A percentile compares a stretch with the other conserved stretches of the same genome.
These are phyloP conservation scores for Blastobotrys muscicola DNA, from an alignment of 805 yeast species.

Conservation along the genomic window DNA sequence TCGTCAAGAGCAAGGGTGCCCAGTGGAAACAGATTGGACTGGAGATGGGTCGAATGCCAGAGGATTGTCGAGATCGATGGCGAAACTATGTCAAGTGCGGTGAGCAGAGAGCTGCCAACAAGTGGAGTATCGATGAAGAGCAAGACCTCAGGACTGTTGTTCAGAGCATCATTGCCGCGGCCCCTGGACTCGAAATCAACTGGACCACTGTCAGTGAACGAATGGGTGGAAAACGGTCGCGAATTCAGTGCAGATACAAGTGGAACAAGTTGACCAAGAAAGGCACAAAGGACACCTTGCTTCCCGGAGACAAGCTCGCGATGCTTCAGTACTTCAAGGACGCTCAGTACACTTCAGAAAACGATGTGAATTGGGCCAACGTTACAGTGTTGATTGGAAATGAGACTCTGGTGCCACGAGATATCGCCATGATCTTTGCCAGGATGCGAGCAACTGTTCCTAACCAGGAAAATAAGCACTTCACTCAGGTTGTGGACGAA, in stretches of 20 bases:
- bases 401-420: slow-evolving; percentile 47
- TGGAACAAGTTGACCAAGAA: slow-evolving; percentile 77
- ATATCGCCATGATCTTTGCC: slow-evolving; percentile 53
- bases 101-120: slow-evolving; percentile 57
- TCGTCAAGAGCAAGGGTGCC: slow-evolving; percentile 61
- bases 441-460: slow-evolving; percentile 44
- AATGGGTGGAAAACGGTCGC: slow-evolving; percentile 80
- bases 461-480: slow-evolving; percentile 36
- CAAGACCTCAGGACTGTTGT: slow-evolving; percentile 47
- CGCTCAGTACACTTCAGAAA: slow-evolving; percentile 29
- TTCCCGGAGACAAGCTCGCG: slow-evolving; percentile 41
- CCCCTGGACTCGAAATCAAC: slow-evolving; percentile 42
- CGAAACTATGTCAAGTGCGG: slow-evolving; percentile 94
- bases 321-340: slow-evolving; percentile 38
- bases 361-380: slow-evolving; percentile 46
- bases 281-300: slow-evolving; percentile 41
- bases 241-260: slow-evolving; percentile 92
- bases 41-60: slow-evolving; percentile 86
- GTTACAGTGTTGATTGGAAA: slow-evolving; percentile 39
- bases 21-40: slow-evolving; percentile 86
- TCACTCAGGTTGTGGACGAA: slow-evolving; percentile 24
- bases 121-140: slow-evolving; percentile 76
- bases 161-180: slow-evolving; percentile 36
- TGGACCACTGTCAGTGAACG: slow-evolving; percentile 89
- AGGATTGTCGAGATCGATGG: slow-evolving; percentile 95